Evolutionary conservation across 2,329 filamentous ascomycete genomes (phyloP).

Genomic region (Diaporthe batatas): DNA sequence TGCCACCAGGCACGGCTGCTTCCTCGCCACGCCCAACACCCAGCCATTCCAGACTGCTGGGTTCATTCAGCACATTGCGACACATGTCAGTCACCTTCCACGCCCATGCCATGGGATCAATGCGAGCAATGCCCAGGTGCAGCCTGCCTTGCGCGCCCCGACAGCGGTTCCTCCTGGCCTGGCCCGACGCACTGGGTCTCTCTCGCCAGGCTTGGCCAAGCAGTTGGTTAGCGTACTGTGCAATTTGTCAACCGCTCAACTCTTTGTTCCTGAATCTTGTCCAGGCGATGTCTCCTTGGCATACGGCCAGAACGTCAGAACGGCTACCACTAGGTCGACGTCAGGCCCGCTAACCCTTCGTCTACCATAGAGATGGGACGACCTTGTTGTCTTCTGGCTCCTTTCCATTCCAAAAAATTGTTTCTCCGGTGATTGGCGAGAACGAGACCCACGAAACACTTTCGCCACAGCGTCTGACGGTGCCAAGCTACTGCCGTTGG

Average conservation of each 20-base stretch:
- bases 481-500: conserved; percentile 19
- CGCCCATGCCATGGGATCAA: conserved; percentile 5
- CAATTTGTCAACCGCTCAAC: conserved; percentile 5
- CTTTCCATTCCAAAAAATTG: conserved; percentile 17
- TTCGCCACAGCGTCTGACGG: conserved; percentile 30
- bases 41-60: conserved; percentile 6
- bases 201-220: conserved; percentile 8
- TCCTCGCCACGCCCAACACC: background rate
- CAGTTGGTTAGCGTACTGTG: background rate
- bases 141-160: background rate
- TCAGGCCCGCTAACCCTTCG: background rate
- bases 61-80: conserved; percentile 1
- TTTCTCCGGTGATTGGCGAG: conserved; percentile 24
- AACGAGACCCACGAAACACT: conserved; percentile 10
- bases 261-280: conserved; percentile 15
- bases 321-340: conserved; percentile 1
- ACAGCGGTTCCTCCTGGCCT: background rate
- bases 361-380: conserved; percentile 11
- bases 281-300: background rate
- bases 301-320: background rate
- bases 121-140: background rate
- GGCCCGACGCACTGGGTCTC: conserved; percentile 17
- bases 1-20: background rate
- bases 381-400: conserved; percentile 28
- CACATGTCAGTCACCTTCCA: conserved; percentile 22